phyloP scores from a whole-genome alignment of 2,329 filamentous ascomycete genomes.

The Zymoseptoria tritici region DNA sequence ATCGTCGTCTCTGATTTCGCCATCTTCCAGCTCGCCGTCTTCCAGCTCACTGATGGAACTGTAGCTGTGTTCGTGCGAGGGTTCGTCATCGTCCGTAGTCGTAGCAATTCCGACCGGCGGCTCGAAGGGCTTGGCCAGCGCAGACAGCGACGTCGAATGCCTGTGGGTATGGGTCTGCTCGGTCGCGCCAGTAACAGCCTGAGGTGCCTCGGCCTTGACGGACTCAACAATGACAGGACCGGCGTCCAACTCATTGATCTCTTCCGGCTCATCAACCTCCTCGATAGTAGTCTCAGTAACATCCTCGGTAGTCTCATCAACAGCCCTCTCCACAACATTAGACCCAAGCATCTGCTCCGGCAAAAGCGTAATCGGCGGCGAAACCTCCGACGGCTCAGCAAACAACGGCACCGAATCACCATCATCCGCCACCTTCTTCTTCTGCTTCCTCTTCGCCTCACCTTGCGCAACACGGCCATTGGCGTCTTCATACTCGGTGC shows the following conservation, averaged over 20 bases:
- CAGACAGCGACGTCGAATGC: constrained; percentile 53
- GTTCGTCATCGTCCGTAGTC: constrained; percentile 5
- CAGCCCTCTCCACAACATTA: constrained; percentile 12
- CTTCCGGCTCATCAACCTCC: constrained; percentile 1
- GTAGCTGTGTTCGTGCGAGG: constrained; percentile 1
- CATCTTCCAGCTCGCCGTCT: constrained; percentile 29
- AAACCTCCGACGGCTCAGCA: constrained; percentile 43
- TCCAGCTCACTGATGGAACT: constrained; percentile 28
- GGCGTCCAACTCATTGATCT: constrained; percentile 6
- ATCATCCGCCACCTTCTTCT: constrained; percentile 57
- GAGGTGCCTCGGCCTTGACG: constrained; percentile 5
- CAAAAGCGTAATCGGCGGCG: constrained; percentile 18
- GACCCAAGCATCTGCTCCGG: constrained; percentile 18
- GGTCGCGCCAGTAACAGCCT: constrained; percentile 1
- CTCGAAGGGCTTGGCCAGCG: constrained; percentile 62
- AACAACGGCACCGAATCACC: constrained; percentile 70
- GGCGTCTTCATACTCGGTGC: constrained; percentile 44
- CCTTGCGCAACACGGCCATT: constrained; percentile 56
- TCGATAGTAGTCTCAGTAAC: constrained; percentile 4
- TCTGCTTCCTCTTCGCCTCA: constrained; percentile 67
- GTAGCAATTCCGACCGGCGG: constrained; percentile 19
- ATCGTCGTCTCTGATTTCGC: constrained; percentile 25
- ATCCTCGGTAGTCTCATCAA: constrained; percentile 10
- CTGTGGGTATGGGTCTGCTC: constrained; percentile 12
- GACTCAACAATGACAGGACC: constrained; percentile 1